Evolutionary conservation across 139 green algal species (phyloP).

Genomic region (Chlamydomonas sp.): DNA sequence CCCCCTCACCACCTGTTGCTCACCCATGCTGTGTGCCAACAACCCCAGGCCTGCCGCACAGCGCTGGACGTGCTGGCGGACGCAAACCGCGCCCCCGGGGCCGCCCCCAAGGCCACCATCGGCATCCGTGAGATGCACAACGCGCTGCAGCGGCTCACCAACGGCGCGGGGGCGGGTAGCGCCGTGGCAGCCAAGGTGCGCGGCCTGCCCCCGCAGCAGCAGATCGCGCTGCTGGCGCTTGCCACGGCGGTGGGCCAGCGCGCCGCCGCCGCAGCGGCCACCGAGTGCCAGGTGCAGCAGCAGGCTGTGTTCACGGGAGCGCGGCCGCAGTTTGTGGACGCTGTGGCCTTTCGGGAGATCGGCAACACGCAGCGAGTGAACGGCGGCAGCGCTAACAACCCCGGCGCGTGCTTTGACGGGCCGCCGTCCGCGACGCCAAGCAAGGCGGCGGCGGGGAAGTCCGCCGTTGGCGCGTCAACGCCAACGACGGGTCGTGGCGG

Average conservation of each 20-base stretch:
- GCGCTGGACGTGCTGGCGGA: conserved; percentile 39
- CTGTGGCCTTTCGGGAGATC: conserved; percentile 26
- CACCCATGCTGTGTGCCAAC: too few species aligned
- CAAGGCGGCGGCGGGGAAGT: conserved; percentile 7
- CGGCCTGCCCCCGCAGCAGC: conserved; percentile 47
- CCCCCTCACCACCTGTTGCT: too few species aligned
- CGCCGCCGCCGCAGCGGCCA: background rate
- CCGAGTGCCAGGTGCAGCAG: background rate
- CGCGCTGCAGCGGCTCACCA: conserved; percentile 21
- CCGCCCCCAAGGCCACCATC: conserved; percentile 18
- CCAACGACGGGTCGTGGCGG: background rate
- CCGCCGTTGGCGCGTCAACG: background rate
- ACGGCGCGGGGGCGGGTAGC: background rate
- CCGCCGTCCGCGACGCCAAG: background rate
- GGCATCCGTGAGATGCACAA: conserved; percentile 32
- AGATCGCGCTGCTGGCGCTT: conserved; percentile 46
- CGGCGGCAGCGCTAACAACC: background rate
- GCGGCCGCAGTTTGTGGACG: conserved; percentile 32
- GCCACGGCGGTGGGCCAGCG: conserved; percentile 23
- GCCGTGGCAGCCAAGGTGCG: conserved; percentile 23
- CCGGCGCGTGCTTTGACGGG: conserved; percentile 22
- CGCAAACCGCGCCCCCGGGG: conserved; percentile 1
- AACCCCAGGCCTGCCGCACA: conserved; percentile 27
- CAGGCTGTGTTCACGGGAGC: conserved; percentile 24
- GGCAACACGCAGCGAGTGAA: background rate